phyloP scores from a whole-genome alignment of 176 grass and related monocot genomes.

The Neostapfia colusana region DNA sequence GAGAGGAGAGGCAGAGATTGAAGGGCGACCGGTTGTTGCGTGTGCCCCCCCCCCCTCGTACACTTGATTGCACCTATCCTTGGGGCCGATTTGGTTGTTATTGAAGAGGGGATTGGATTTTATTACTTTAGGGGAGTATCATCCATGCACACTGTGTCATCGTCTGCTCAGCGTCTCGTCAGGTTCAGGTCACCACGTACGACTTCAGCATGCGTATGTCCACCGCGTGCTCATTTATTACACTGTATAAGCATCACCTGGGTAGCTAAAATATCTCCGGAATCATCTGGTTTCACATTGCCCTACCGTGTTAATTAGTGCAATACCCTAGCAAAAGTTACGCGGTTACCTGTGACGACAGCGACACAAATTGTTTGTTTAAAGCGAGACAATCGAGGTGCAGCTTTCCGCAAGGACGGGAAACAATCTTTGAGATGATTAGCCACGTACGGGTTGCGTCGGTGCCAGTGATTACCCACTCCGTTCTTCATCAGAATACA shows the following conservation, averaged over 20 bases:
- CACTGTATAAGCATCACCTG: background rate
- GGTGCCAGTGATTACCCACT: background rate
- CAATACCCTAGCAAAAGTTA: conserved; percentile 4
- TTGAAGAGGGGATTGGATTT: conserved; percentile 5
- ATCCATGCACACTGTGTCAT: background rate
- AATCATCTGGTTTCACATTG: conserved; percentile 32
- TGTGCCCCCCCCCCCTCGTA: conserved; percentile 22
- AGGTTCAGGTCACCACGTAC: no score
- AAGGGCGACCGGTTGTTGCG: conserved; percentile 36
- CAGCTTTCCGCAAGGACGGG: conserved; percentile 53
- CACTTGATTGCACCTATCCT: conserved; percentile 39
- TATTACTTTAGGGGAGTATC: background rate
- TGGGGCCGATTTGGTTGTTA: conserved; percentile 12
- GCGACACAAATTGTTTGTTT: background rate
- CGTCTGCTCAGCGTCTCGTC: background rate
- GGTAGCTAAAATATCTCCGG: background rate
- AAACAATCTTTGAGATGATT: conserved; percentile 46
- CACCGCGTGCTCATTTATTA: no score
- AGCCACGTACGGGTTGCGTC: conserved; percentile 2
- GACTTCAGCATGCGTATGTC: no score
- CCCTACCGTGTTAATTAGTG: background rate
- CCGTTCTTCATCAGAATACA: no score
- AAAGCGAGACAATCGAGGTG: background rate
- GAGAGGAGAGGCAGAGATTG: background rate
- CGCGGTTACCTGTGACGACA: conserved; percentile 21